phyloP scores from a whole-genome alignment of 768 basidiomycete genomes.

The Gloeopeniophorella convolvens region DNA sequence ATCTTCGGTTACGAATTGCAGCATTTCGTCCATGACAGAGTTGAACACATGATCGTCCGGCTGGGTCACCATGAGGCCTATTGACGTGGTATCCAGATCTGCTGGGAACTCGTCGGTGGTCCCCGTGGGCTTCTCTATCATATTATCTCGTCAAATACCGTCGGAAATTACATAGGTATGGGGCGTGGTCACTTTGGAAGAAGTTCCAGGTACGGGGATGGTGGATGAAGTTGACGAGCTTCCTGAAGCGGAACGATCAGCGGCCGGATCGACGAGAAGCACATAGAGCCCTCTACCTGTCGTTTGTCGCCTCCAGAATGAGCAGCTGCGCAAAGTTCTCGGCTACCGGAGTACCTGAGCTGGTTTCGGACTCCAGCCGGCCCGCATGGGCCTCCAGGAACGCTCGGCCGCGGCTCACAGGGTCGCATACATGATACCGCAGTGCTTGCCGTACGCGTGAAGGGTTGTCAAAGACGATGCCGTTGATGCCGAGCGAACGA shows the following conservation, averaged over 20 bases:
- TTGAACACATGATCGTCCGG: constrained; percentile 29
- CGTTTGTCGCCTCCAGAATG: constrained; percentile 45
- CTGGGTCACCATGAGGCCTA: constrained; percentile 40
- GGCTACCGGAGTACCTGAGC: constrained; percentile 32
- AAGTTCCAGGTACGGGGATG: constrained; percentile 47
- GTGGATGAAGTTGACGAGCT: constrained; percentile 35
- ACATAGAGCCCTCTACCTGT: constrained; percentile 30
- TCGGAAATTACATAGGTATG: constrained; percentile 33
- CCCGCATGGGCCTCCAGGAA: constrained; percentile 39
- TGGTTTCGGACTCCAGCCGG: constrained; percentile 39
- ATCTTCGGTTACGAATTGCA: constrained; percentile 41
- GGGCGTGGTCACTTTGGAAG: constrained; percentile 38
- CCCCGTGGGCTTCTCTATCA: constrained; percentile 29
- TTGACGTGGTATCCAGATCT: constrained; percentile 54
- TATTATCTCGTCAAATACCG: no score
- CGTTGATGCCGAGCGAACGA: constrained; percentile 48
- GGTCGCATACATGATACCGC: constrained; percentile 42
- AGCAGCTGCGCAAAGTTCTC: constrained; percentile 58
- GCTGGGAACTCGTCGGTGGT: constrained; percentile 46
- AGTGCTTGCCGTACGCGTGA: constrained; percentile 39
- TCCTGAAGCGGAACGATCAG: constrained; percentile 25
- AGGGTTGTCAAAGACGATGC: constrained; percentile 43
- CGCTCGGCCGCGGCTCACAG: constrained; percentile 35
- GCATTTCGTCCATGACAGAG: constrained; percentile 52
- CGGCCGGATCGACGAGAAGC: neutral